phyloP scores from a whole-genome alignment of 2,329 filamentous ascomycete genomes.

The Colletotrichum sp. region DNA sequence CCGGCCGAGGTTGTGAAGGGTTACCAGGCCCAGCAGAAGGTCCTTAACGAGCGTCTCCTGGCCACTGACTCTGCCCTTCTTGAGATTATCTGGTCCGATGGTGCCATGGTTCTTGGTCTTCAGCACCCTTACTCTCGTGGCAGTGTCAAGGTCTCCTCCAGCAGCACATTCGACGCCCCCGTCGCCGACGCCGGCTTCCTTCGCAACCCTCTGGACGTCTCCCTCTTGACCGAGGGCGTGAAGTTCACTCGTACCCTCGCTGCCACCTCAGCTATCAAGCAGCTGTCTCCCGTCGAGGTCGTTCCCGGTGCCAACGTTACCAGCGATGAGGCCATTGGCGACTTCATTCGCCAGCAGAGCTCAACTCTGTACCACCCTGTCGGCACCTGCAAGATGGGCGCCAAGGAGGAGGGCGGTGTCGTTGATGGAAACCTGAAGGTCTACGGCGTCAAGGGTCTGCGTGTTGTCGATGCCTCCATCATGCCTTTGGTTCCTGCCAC shows the following conservation, averaged over 20 bases:
- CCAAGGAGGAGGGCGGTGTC: slow-evolving; percentile 31
- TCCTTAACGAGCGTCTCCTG: slow-evolving; percentile 32
- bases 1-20: slow-evolving; percentile 40
- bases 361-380: slow-evolving; percentile 37
- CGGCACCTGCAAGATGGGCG: slow-evolving; percentile 38
- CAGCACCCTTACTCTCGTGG: slow-evolving; percentile 44
- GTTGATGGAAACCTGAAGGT: slow-evolving; percentile 32
- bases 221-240: slow-evolving; percentile 30
- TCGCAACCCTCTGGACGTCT: slow-evolving; percentile 41
- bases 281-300: slow-evolving; percentile 8
- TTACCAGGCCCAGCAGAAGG: slow-evolving; percentile 37
- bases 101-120: slow-evolving; percentile 32
- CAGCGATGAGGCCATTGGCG: slow-evolving; percentile 3
- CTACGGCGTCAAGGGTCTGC: slow-evolving; percentile 30
- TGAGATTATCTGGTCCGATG: slow-evolving; percentile 36
- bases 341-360: slow-evolving; percentile 9
- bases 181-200: slow-evolving; percentile 41
- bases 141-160: slow-evolving; percentile 38
- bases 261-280: not conserved
- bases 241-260: slow-evolving; percentile 37
- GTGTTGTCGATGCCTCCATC: slow-evolving; percentile 32
- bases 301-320: slow-evolving; percentile 15
- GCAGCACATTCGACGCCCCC: slow-evolving; percentile 35
- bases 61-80: slow-evolving; percentile 27
- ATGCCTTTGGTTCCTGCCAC: slow-evolving; percentile 32